Evolutionary conservation across 208 protist genomes (phyloP).

Genomic region (Dictyostelium gargantuum): DNA sequence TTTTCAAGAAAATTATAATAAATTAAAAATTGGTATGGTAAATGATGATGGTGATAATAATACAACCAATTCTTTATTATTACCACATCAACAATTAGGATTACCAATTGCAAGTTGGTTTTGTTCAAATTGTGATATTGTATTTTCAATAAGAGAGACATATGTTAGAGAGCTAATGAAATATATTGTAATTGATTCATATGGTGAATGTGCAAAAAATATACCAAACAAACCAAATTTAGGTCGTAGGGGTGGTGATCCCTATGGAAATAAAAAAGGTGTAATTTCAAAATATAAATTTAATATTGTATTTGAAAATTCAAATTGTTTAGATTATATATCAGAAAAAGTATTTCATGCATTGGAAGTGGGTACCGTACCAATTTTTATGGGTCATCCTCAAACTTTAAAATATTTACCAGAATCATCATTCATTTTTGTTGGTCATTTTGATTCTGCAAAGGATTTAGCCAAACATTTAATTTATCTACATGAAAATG

Average conservation of each 20-base stretch:
- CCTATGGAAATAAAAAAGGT: neutral
- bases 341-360: constrained; percentile 40
- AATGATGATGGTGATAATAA: neutral
- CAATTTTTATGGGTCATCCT: constrained; percentile 13
- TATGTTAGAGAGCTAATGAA: constrained; percentile 52
- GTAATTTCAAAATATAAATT: constrained; percentile 38
- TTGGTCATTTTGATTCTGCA: neutral
- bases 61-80: too few relatives aligned
- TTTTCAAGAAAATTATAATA: neutral
- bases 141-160: neutral
- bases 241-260: neutral
- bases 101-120: neutral
- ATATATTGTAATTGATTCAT: constrained; percentile 23
- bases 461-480: neutral
- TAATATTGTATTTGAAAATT: constrained; percentile 39
- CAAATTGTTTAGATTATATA: constrained; percentile 25
- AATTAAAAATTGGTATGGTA: too few relatives aligned
- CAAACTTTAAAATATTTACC: neutral
- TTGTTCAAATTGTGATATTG: neutral
- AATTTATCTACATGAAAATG: neutral
- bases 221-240: neutral
- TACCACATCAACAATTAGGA: too few relatives aligned
- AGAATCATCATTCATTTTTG: neutral
- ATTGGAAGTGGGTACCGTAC: neutral
- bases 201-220: constrained; percentile 29